Base-by-base conservation (phyloP, 179 eudicot species). In the Actinidia arguta region DNA sequence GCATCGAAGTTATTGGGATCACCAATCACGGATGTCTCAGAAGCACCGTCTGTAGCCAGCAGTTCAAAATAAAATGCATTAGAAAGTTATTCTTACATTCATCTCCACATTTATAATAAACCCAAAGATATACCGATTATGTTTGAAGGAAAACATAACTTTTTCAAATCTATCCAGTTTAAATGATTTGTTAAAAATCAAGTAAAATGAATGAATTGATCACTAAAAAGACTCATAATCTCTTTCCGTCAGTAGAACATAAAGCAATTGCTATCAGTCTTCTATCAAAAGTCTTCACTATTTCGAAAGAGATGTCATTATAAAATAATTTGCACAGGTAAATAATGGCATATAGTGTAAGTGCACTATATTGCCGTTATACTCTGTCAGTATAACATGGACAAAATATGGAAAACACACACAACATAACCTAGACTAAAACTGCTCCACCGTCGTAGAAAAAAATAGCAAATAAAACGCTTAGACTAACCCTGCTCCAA, bases 21-120 rank as follows among this genome's bases (percentile, higher is more conserved):
- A 25, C 98, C 97, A 77, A 96, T 81, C 24, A 97, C 94, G 72
- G 97, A 59, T 48, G 91, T 93, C 85, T 94, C 98, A 72, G 94
- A 83, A 84, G 98, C 95, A 90, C 95, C 98, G 55, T 88, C 99
- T 96, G 87, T 27, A 85, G 78, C 71, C 76, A 31, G n/a, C 36
- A 83, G 73, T 36, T 27, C 58, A 79, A 39, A 51, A 58, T 47
- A 63, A 71, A 51, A 55, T 22, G 56, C 48, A 6, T 76, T 25
- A 39, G 48, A 55, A 66, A 36, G 64, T 9, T 75, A 52, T 55
- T 56, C 20, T 27, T 75, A 14, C 27, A 54, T 75, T 63, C 64
- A 54, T 17, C 20, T 55, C 36, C 64, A 44, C 48, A 24, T 8
- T n/a, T 61, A 3, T 8, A 20, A 61, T 18, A 1, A 61, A 12